phyloP scores from a whole-genome alignment of 345 rosid genomes.

The Hibiscus tridactylites region DNA sequence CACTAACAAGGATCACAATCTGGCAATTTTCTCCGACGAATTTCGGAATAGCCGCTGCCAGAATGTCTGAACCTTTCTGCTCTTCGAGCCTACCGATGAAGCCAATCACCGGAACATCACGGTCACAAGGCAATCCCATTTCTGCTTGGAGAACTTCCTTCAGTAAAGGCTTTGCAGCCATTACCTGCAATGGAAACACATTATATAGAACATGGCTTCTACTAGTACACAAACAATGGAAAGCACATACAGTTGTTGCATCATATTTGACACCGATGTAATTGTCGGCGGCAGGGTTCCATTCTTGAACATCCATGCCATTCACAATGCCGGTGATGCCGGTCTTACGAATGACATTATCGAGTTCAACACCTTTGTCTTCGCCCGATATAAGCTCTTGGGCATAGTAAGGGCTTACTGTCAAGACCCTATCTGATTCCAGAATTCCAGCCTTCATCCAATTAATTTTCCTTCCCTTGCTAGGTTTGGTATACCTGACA shows the following conservation, averaged over 20 bases:
- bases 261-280: conserved; percentile 61
- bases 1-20: conserved; percentile 69
- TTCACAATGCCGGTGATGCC: conserved; percentile 67
- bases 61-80: conserved; percentile 93
- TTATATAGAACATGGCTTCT: background rate
- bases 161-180: conserved; percentile 68
- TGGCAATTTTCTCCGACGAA: conserved; percentile 57
- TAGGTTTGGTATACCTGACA: conserved; percentile 53
- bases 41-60: conserved; percentile 60
- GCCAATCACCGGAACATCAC: conserved; percentile 71
- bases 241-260: conserved; percentile 55
- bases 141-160: conserved; percentile 94
- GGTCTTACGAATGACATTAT: conserved; percentile 41
- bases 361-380: conserved; percentile 80
- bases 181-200: conserved; percentile 39
- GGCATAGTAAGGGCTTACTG: conserved; percentile 87
- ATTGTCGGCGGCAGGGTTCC: conserved; percentile 83
- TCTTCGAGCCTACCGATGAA: conserved; percentile 97
- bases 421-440: conserved; percentile 64
- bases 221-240: background rate
- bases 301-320: conserved; percentile 97
- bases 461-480: conserved; percentile 83
- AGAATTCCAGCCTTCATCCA: conserved; percentile 95
- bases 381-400: conserved; percentile 69
- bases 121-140: conserved; percentile 82